Evolutionary conservation across 2,329 filamentous ascomycete genomes (phyloP), one percentile per base, ranked within the genome.

Genomic region (Alternaria brassicicola): DNA sequence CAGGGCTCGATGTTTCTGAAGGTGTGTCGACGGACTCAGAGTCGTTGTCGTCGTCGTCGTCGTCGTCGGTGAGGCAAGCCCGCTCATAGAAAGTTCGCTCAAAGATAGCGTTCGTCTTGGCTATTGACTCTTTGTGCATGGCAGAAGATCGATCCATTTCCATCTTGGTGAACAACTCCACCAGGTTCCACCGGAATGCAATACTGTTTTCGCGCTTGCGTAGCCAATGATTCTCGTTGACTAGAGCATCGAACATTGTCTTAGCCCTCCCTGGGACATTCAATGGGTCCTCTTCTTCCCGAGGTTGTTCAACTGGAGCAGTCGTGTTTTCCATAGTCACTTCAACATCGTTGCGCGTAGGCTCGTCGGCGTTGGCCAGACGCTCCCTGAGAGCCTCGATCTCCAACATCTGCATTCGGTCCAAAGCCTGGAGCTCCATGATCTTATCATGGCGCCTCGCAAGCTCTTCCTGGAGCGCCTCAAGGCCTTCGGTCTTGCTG

Each of bases 171-270:
- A 64, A 65, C 31, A 64, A 55, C 9, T 63, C 50, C 26, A 52
- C 52, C 9, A 66, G 26, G 35, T 65, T 67, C 36, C 53, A 38
- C 26, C 59, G 50, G 31, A 70, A 68, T 25, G 64, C 52, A 6
- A 63, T 60, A 7, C 57, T 43, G 43, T 71, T 50, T 35, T 72
- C 67, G 6, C 67, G 67, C 25, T 62, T 63, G 17, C 72, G 70
- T 28, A 75, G 59, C 70, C 70, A 75, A 17, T 66, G 66, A 33
- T 74, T 75, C 26, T 75, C 71, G 19, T 62, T 61, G n/a, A 65
- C 60, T 3, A 74, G 57, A 19, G 72, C 72, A 7, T 66, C 57
- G 17, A 74, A 47, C 28, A 73, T 59, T 0, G 64, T 61, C 41
- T 61, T 59, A 13, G 67, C 31, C 13, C 60, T 57, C 7, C 57